A percentile compares a stretch with the other conserved stretches of the same genome.
These are phyloP conservation scores for Podosphaera leucotricha DNA, from an alignment of 2,329 filamentous ascomycete species.

Conservation along the genomic window DNA sequence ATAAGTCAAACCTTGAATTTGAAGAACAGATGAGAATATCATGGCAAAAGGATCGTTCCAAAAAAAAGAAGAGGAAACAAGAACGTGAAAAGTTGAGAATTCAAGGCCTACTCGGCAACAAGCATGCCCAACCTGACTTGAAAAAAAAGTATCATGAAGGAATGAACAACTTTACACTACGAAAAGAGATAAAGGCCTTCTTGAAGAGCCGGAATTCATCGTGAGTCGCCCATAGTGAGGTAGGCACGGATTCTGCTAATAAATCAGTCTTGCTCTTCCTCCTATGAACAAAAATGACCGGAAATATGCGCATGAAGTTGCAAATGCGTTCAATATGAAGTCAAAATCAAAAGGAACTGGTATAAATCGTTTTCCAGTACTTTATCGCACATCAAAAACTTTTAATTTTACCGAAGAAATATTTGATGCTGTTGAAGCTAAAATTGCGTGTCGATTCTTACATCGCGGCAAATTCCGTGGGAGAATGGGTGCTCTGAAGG, in stretches of 20 bases:
- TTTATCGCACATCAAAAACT: slow-evolving; percentile 53
- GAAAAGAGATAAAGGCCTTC: slow-evolving; percentile 49
- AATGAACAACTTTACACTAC: slow-evolving; percentile 46
- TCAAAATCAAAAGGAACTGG: slow-evolving; percentile 65
- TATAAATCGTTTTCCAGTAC: slow-evolving; percentile 46
- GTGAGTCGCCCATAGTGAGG: slow-evolving; percentile 21
- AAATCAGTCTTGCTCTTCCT: slow-evolving; percentile 42
- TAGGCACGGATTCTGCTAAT: background rate
- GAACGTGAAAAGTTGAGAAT: slow-evolving; percentile 45
- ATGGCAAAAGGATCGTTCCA: slow-evolving; percentile 44
- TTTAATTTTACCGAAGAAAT: slow-evolving; percentile 31
- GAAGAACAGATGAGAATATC: slow-evolving; percentile 32
- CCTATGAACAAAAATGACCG: slow-evolving; percentile 64
- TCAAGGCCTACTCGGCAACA: slow-evolving; percentile 40
- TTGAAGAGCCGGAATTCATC: slow-evolving; percentile 36
- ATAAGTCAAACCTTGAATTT: slow-evolving; percentile 43
- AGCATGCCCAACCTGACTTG: slow-evolving; percentile 27
- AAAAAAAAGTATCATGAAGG: slow-evolving; percentile 49
- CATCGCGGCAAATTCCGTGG: slow-evolving; percentile 24
- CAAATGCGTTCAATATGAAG: slow-evolving; percentile 50
- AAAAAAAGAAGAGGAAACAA: slow-evolving; percentile 47
- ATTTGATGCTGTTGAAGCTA: slow-evolving; percentile 24
- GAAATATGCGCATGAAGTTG: slow-evolving; percentile 59
- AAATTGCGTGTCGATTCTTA: slow-evolving; percentile 30
- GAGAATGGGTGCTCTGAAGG: slow-evolving; percentile 13